phyloP scores from a whole-genome alignment of 129 eudicot genomes.

The Lactuca saligna region DNA sequence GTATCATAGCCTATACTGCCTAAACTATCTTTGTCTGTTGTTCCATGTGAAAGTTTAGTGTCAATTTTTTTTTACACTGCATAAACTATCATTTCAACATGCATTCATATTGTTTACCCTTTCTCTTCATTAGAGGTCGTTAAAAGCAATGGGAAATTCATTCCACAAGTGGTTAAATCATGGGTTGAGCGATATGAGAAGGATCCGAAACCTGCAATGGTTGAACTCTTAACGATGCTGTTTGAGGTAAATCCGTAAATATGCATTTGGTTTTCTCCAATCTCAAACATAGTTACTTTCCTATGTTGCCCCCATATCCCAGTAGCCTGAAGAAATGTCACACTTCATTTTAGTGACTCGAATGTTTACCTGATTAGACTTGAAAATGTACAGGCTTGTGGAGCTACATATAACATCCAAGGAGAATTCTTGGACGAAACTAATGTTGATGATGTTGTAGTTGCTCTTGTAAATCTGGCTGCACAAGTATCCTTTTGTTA shows the following conservation, averaged over 20 bases:
- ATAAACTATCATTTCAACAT: not conserved
- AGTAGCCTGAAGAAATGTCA: not conserved
- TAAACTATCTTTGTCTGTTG: not conserved
- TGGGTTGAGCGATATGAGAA: conserved; percentile 86
- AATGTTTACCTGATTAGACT: conserved; percentile 17
- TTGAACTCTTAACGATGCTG: conserved; percentile 73
- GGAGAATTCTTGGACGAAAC: conserved; percentile 80
- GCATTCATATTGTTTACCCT: not conserved
- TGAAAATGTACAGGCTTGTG: conserved; percentile 64
- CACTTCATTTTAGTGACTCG: conserved; percentile 14
- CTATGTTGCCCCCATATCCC: not conserved
- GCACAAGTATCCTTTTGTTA: conserved; percentile 59
- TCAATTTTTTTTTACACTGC: not conserved
- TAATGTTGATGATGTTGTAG: conserved; percentile 90
- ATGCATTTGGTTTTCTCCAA: not conserved
- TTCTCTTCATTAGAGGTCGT: conserved; percentile 51
- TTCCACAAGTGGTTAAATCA: conserved; percentile 68
- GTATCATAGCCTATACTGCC: not conserved
- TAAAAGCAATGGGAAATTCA: conserved; percentile 67
- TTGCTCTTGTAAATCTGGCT: conserved; percentile 85
- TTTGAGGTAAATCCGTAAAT: conserved; percentile 83
- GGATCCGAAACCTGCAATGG: conserved; percentile 76
- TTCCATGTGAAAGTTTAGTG: not conserved
- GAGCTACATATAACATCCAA: conserved; percentile 66
- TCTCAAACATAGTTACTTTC: not conserved